Conservation (phyloP, 78 protist species). For the Isochrysis galbana region DNA sequence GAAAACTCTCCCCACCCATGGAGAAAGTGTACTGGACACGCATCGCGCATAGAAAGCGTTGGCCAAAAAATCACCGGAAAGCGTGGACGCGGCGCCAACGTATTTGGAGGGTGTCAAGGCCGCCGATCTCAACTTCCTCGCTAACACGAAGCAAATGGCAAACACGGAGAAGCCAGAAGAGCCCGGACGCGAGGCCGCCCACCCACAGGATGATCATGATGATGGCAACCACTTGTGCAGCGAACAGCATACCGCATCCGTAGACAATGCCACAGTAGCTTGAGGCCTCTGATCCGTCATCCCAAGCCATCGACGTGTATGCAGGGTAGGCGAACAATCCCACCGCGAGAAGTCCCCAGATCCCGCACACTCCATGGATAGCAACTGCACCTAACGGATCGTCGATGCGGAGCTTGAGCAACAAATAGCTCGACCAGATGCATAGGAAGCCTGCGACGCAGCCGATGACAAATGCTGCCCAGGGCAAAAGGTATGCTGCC, state of each 20-base stretch:
- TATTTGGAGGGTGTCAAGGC: neutral
- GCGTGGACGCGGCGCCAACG: neutral
- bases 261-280: neutral
- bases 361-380: constrained; percentile 54
- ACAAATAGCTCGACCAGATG: neutral
- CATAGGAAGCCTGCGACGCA: constrained; percentile 13
- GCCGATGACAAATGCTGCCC: constrained; percentile 47
- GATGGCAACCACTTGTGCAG: neutral
- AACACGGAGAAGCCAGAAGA: neutral
- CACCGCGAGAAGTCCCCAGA: constrained; percentile 48
- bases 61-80: no score
- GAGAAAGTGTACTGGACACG: no score
- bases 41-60: no score
- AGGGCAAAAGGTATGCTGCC: neutral
- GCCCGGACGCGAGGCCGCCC: neutral
- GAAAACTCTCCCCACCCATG: no score
- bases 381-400: constrained; percentile 61
- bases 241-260: neutral
- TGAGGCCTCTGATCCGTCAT: neutral
- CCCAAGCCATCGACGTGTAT: neutral
- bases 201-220: neutral
- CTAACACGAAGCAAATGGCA: neutral
- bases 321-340: constrained; percentile 8
- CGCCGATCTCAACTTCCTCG: neutral
- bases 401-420: constrained; percentile 35